Evolutionary conservation across 192 early-diverging fungal genomes (phyloP), one percentile per base, ranked within the genome.

Genomic region (Gryganskiella cystojenkinii): DNA sequence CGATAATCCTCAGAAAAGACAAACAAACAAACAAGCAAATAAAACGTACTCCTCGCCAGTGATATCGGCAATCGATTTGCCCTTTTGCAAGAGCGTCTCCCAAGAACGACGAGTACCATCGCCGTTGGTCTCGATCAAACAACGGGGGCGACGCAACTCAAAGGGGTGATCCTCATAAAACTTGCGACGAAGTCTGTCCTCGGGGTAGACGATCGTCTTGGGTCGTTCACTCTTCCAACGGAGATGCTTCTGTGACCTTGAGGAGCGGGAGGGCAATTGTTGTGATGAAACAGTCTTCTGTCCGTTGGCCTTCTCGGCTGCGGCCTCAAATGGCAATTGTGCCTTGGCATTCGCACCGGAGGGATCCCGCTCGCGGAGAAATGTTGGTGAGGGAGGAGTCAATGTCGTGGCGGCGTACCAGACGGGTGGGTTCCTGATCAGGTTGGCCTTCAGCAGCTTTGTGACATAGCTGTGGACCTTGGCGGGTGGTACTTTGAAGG

Each of bases 111-210:
- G 69, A 31, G 80, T 81, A 3, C 81, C 74, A 65, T 81, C 83
- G 11, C 86, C 80, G 2, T 88, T 85, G 25, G 79, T 82, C 81
- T 95, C 94, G 27, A 92, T 85, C 40, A 96, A 63, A 7, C 86
- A 83, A 34, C 86, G 79, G 34, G 96, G 94, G 59, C 92, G 83
- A 34, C 81, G 66, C 64, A 91, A 83, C 81, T 99, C 97, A 73
- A 92, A 94, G 20, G 97, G 97, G 82, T 99, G 97, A 85, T 95
- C 91, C 66, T 86, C 84, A 82, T 95, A 99, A 67, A 99, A 99
- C 57, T 85, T 87, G 56, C 84, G 57, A 56, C 97, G 90, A 63
- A 99, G 85, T 59, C 75, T 62, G 82, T 99, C 97, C 81, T 98
- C 96, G 6, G 93, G 93, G 66, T 95, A 99, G 37, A 84, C 89